These are phyloP conservation scores for Amaranthus hypochondriacus DNA, from an alignment of 148 eudicot genomes.

Conservation along the genomic window DNA sequence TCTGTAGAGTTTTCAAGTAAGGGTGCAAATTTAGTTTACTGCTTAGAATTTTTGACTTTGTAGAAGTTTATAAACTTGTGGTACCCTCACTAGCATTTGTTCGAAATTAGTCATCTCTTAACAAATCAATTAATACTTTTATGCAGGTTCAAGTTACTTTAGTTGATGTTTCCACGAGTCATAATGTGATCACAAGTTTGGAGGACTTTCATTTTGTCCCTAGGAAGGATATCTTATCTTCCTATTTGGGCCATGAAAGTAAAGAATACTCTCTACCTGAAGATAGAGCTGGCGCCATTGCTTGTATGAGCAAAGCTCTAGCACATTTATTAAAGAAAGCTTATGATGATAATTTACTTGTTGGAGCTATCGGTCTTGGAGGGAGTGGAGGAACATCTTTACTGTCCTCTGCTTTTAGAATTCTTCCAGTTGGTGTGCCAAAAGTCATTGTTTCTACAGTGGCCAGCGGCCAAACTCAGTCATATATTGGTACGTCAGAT, in stretches of 20 bases:
- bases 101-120: neutral
- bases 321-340: slow-evolving; percentile 51
- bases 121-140: neutral
- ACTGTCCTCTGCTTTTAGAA: slow-evolving; percentile 69
- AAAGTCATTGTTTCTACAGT: slow-evolving; percentile 85
- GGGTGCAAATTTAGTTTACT: no score
- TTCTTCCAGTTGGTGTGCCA: slow-evolving; percentile 78
- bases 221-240: slow-evolving; percentile 65
- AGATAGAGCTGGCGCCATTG: slow-evolving; percentile 73
- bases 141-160: slow-evolving; percentile 67
- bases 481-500: slow-evolving; percentile 88
- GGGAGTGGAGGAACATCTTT: slow-evolving; percentile 97
- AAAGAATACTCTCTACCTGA: slow-evolving; percentile 51
- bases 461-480: slow-evolving; percentile 90
- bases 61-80: no score
- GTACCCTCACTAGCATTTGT: neutral
- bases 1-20: no score
- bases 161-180: slow-evolving; percentile 83
- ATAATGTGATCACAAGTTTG: slow-evolving; percentile 36
- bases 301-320: slow-evolving; percentile 66
- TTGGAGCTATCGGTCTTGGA: slow-evolving; percentile 88
- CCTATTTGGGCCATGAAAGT: slow-evolving; percentile 38
- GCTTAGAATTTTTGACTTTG: no score
- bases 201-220: slow-evolving; percentile 61
- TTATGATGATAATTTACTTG: slow-evolving; percentile 41